Evolutionary conservation across 495 filamentous ascomycete species (phyloP), one percentile per base, ranked within the genome.

Genomic region (Annulohypoxylon moriforme): DNA sequence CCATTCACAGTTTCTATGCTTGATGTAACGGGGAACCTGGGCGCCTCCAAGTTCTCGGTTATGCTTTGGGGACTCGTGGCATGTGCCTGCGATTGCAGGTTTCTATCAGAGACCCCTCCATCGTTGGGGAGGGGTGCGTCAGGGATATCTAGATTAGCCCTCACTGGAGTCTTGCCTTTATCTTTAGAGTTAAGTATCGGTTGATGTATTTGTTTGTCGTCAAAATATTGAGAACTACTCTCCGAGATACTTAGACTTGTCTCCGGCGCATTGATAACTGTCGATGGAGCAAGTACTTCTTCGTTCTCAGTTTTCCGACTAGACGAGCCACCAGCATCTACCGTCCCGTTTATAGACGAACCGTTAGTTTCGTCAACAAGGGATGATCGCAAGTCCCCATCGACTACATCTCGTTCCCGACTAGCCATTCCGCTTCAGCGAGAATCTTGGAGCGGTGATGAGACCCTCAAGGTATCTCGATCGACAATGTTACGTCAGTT

Each of bases 401-500:
- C 40, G 55, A 60, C 16, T 27, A 38, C 52, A 58, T 69, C 60
- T 69, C 31, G 52, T 22, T 60, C 46, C 57, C 33, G 36, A 22
- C 47, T 36, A 62, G 66, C 66, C 67, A 70, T 70, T 50, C 52
- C 62, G 33, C 29, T 25, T 52, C 29, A 11, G 53, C 33, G 16
- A 53, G 16, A 57, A 31, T 50, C 29, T 58, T 38, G 52, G 59
- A 42, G 38, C 27, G 1, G 50, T 29, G 46, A 40, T 33, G 27
- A 58, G n/a, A 31, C 46, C 52, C 24, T 42, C 5, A 53, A 47
- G 34, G 34, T 52, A 42, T 36, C 53, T n/a, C 53, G 42, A 60
- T 65, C 67, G 53, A 64, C 52, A 40, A n/a, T 33, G 60, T 64
- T 69, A 69, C 67, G 67, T 69, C 60, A 69, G 53, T 64, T 4